Conservation (phyloP, 192 early-diverging fungal species). For the Pilobolus umbonatus region DNA sequence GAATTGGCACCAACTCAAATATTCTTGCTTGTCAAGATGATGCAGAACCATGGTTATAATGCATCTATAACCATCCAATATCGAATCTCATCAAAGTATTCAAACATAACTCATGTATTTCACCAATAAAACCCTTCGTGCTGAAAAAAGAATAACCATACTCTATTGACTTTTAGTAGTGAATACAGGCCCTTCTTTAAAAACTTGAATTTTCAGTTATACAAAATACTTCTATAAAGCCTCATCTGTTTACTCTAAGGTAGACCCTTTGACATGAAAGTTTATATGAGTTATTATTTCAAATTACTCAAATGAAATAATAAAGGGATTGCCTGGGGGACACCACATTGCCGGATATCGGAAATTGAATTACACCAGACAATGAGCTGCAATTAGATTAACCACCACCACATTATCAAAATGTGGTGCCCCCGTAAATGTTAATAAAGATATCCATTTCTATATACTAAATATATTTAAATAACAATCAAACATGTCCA, state of each 20-base stretch:
- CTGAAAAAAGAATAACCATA: slow-evolving; percentile 2
- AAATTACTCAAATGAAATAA: slow-evolving; percentile 1
- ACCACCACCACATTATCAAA: too few relatives aligned
- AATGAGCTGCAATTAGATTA: too few relatives aligned
- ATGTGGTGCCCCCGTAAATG: too few relatives aligned
- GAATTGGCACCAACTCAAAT: too few relatives aligned
- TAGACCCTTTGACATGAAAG: not conserved
- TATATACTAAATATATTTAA: too few relatives aligned
- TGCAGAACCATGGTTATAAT: too few relatives aligned
- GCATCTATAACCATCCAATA: not conserved
- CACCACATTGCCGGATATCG: too few relatives aligned
- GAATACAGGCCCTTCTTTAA: not conserved
- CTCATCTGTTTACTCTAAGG: not conserved
- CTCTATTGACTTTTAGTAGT: slow-evolving; percentile 1
- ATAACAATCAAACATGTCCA: too few relatives aligned
- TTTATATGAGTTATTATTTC: not conserved
- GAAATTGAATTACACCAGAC: too few relatives aligned
- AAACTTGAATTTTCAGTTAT: not conserved
- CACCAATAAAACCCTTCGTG: not conserved
- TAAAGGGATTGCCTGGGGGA: too few relatives aligned
- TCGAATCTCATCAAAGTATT: not conserved
- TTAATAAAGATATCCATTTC: too few relatives aligned
- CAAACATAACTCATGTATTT: not conserved
- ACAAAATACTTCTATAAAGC: not conserved
- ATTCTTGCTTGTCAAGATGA: too few relatives aligned